Evolutionary conservation across 1,284 basidiomycete genomes (phyloP), one percentile per base, ranked within the genome.

Genomic region (Austroboletus novae-zelandiae): DNA sequence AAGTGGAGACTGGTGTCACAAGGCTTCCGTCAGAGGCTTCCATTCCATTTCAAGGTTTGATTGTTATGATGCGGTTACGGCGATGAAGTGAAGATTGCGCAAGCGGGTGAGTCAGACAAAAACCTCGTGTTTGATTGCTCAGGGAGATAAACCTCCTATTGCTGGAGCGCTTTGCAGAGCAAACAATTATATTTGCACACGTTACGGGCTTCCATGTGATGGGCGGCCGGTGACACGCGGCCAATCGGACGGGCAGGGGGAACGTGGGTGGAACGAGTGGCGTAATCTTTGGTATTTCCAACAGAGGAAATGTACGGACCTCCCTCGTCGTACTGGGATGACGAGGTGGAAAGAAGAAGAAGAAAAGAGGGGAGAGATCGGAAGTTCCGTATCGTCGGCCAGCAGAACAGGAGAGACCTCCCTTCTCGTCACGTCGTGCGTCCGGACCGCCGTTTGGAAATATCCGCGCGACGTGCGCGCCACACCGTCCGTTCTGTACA

Each of bases 301-400:
- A 50, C 25, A 69, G 75, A 78, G 49, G 43, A 66, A 32, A 76
- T 75, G 75, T 79, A 23, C 20, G 20, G 20, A 23, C 20, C 20
- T 23, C 20, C 20, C 4, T 23, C 4, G 20, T 23, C 20, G 20
- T 4, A 23, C 20, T 23, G 20, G 20, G 4, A 2, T 23, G 20
- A 23, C 20, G 20, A 23, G 2, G 20, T 32, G 31, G 15, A 25
- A 9, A 35, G 32, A 18, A 9, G 18, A 40, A 34, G 18, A 23
- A n/a, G 35, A 40, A 27, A 17, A 18, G 17, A 23, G 37, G 37
- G 37, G 37, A 15, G 20, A 41, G 47, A 40, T 52, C 46, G 46
- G 27, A 14, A 18, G 9, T 18, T 27, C 25, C 11, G 37, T 23
- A 11, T 17, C 20, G n/a, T 35, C 29, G 39, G 43, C 41, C 23